Percentiles rank a stretch among this genome's conserved stretches.
These are phyloP conservation scores for Lepiota brunneoincarnata DNA, from an alignment of 768 basidiomycete genomes.

Conservation along the genomic window DNA sequence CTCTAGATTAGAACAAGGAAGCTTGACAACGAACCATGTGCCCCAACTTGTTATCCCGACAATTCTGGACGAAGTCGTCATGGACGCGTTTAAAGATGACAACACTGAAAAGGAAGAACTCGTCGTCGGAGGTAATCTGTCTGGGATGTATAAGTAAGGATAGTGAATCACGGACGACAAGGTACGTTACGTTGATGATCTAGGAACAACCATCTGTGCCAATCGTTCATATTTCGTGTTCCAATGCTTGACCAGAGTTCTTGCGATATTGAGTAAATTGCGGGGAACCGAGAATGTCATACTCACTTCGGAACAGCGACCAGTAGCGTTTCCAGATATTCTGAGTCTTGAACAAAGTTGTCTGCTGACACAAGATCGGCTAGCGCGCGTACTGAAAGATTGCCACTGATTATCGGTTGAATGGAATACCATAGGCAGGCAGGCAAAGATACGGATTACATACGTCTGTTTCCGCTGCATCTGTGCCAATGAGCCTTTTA, in stretches of 20 bases:
- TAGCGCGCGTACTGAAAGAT: conserved; percentile 88
- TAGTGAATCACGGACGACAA: neutral
- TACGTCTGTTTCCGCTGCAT: conserved; percentile 95
- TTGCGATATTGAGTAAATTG: conserved; percentile 39
- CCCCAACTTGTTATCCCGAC: conserved; percentile 88
- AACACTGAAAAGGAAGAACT: conserved; percentile 81
- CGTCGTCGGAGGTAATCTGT: conserved; percentile 78
- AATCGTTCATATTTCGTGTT: conserved; percentile 85
- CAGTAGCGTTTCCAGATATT: conserved; percentile 89
- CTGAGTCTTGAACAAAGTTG: conserved; percentile 84
- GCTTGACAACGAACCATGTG: neutral
- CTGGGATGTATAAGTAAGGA: conserved; percentile 34
- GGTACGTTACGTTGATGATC: conserved; percentile 71
- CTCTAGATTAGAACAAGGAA: conserved; percentile 2
- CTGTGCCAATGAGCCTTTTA: conserved; percentile 88
- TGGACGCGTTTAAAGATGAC: conserved; percentile 89
- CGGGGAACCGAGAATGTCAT: conserved; percentile 9
- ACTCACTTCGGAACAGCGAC: conserved; percentile 93
- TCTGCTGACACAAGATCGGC: conserved; percentile 80
- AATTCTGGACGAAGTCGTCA: conserved; percentile 92
- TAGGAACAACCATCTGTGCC: conserved; percentile 87
- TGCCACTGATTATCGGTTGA: conserved; percentile 43
- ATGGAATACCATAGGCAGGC: conserved; percentile 3
- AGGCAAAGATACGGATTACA: neutral
- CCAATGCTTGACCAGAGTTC: conserved; percentile 83